Conservation (phyloP, 352 stramenopile species). For the Pythium aquatile region DNA sequence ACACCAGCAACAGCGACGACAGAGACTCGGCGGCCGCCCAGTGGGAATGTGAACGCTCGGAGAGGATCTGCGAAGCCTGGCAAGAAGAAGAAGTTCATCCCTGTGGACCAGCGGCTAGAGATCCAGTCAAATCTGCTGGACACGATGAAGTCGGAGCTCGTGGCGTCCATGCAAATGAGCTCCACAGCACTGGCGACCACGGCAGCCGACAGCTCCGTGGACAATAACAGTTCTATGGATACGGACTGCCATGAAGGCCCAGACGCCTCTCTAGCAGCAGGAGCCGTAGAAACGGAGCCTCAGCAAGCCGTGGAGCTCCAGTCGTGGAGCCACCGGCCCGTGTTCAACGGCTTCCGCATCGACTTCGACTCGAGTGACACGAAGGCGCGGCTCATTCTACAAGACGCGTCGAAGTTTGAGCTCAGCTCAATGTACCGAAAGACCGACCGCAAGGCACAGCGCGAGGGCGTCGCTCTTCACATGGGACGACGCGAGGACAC, state of each 20-base stretch:
- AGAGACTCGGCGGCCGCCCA: constrained; percentile 27
- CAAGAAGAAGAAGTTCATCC: constrained; percentile 38
- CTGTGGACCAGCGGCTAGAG: constrained; percentile 46
- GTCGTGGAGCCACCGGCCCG: constrained; percentile 51
- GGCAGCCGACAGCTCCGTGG: neutral
- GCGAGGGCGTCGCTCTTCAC: constrained; percentile 72
- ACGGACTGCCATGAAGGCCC: neutral
- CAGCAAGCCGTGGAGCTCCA: constrained; percentile 21
- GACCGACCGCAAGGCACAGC: constrained; percentile 69
- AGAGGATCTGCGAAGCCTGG: constrained; percentile 35
- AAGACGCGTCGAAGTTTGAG: constrained; percentile 76
- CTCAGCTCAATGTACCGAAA: constrained; percentile 86
- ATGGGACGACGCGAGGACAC: constrained; percentile 78
- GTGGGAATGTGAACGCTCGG: constrained; percentile 30
- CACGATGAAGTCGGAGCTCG: constrained; percentile 67
- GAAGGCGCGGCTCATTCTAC: constrained; percentile 68
- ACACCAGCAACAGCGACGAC: neutral
- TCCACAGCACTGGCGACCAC: neutral
- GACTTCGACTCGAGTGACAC: constrained; percentile 75
- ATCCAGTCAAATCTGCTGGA: constrained; percentile 63
- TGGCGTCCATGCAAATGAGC: constrained; percentile 41
- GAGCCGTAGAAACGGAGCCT: constrained; percentile 18
- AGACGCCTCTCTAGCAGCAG: constrained; percentile 9
- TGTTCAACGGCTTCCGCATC: constrained; percentile 46
- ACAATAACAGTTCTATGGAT: neutral